Base-by-base conservation (phyloP, 2,329 filamentous ascomycete genomes). In the Aspergillus versicolor region DNA sequence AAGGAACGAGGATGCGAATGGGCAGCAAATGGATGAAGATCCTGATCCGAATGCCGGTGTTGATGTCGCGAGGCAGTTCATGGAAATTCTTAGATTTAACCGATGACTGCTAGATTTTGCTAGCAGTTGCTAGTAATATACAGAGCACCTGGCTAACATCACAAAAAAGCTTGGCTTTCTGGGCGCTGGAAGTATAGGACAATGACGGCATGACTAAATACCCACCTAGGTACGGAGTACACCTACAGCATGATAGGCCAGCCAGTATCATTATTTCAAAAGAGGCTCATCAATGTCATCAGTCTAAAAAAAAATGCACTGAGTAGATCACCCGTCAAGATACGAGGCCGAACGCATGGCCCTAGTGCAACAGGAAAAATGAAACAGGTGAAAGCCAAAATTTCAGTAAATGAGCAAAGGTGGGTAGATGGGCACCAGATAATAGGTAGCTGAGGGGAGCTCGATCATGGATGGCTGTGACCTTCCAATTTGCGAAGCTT, bases 31-130 rank as follows among this genome's bases (percentile, higher is more conserved):
- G 48, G 70, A 71, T 12, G 66, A 68, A 47, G 71, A 72, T 46
- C 63, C 67, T 15, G 68, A 74, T 65, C 63, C 68, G n/a, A 62
- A 72, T 55, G 68, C 69, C 27, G 75, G 73, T 1, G 67, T 68
- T 32, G 75, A 78, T 70, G 61, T 77, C 57, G 75, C 75, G 21
- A 74, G 74, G 59, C 75, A 78, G 62, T 77, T 75, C 60, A 77
- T 77, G 73, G 75, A 78, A 65, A 72, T 77, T 48, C 70, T 77
- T 57, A 69, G 74, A 37, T 77, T 78, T 48, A 77, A 74, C 63
- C 69, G 75, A 56, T 77, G 24, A 60, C 12, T 30, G 27, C 9
- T 30, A 30, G 9, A 4, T 30, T 30, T n/a, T 19, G 40, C 17
- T 19, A 19, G 12, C 12, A 19, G 40, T 42, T 42, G 40, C 40